Evolutionary conservation across 2,329 filamentous ascomycete species (phyloP), one percentile per base, ranked within the genome.

Genomic region (Colletotrichum phormii): DNA sequence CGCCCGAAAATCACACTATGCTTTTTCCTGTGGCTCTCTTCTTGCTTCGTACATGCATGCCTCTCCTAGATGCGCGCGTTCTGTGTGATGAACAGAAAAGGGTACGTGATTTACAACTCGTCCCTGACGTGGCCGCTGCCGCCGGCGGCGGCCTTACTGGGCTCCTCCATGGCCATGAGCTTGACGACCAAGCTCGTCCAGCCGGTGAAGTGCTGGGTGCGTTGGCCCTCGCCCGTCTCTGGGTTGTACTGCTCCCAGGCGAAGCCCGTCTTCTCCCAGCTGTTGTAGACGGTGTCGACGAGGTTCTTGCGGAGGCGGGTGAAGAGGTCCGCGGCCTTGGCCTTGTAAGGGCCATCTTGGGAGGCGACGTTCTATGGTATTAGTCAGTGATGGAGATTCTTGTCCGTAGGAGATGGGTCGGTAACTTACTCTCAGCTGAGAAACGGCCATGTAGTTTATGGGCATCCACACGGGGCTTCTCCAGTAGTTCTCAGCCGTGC

Each of bases 151-250:
- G 77, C 77, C 55, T 77, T 77, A 31, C 75, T 75, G 26, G 94
- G 79, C 77, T 97, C 93, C 7, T 95, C 93, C 94, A 99, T 96
- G 59, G 91, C 91, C 95, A 98, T 98, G 76, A 99, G 94, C 87
- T 98, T 98, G 58, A 98, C 95, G 60, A 98, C 94, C 83, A 98
- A 86, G 81, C 95, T 98, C n/a, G 97, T 99, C 97, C 97, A 99
- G 63, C 97, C 97, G 0, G 97, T 98, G 81, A 99, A 99, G 83
- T 98, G 96, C 86, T 98, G 95, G 5, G 95, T 98, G 54, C 97
- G 89, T 86, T 98, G 96, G n/a, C 97, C 97, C 65, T 90, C 89
- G 58, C 97, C 97, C 4, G 94, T 97, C 78, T 98, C 95, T 0
- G 95, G 95, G 81, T 97, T 94, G 82, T 98, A 99, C 84, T 99